Conservation (phyloP, 164 flowering plant species). For the Umbilicus rupestris region DNA sequence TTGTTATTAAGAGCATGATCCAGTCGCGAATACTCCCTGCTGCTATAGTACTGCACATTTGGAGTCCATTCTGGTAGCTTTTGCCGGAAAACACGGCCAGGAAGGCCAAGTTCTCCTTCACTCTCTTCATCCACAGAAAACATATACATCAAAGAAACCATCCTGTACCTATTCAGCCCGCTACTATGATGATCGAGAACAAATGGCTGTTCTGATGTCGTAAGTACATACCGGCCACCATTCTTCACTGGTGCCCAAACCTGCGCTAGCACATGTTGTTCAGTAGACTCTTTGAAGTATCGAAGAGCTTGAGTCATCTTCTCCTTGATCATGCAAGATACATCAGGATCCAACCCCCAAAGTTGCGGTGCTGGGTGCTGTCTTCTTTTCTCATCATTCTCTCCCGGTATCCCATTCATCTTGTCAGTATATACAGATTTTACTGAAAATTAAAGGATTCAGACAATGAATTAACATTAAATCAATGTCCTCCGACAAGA, state of each 20-base stretch:
- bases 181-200: slow-evolving; percentile 65
- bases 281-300: slow-evolving; percentile 64
- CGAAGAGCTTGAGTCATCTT: slow-evolving; percentile 86
- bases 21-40: slow-evolving; percentile 69
- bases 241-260: slow-evolving; percentile 91
- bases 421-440: slow-evolving; percentile 33
- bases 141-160: slow-evolving; percentile 64
- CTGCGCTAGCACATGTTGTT: slow-evolving; percentile 80
- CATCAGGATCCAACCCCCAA: slow-evolving; percentile 33
- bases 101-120: slow-evolving; percentile 73
- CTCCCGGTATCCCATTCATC: slow-evolving; percentile 18
- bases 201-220: slow-evolving; percentile 96
- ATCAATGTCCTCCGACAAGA: neutral
- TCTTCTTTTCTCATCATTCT: slow-evolving; percentile 23
- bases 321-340: slow-evolving; percentile 65
- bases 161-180: slow-evolving; percentile 77
- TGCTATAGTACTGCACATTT: slow-evolving; percentile 85
- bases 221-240: slow-evolving; percentile 57
- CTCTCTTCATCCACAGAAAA: slow-evolving; percentile 69
- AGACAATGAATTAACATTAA: neutral
- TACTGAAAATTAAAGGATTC: slow-evolving; percentile 11
- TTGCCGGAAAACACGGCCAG: slow-evolving; percentile 85
- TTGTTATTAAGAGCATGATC: slow-evolving; percentile 66
- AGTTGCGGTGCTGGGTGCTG: slow-evolving; percentile 23
- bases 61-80: slow-evolving; percentile 97